Evolutionary conservation across 495 filamentous ascomycete species (phyloP).

Genomic region (Parachaetomium inaequale): DNA sequence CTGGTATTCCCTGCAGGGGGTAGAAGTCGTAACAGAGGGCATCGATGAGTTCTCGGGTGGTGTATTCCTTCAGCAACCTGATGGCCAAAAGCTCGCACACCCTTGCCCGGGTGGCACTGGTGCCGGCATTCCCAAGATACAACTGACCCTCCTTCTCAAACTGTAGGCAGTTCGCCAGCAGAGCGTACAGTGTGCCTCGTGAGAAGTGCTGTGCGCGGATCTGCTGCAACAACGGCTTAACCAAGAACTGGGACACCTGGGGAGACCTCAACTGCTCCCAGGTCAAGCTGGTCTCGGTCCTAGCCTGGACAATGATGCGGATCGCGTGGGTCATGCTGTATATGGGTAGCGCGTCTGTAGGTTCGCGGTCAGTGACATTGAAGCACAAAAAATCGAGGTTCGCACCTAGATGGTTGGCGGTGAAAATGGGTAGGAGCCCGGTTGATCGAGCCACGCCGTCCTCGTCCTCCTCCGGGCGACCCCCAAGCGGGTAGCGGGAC

Average conservation of each 20-base stretch:
- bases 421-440: constrained; percentile 79
- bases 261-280: constrained; percentile 95
- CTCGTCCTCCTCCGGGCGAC: constrained; percentile 48
- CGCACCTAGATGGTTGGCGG: constrained; percentile 72
- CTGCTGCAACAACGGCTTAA: constrained; percentile 86
- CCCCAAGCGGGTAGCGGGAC: constrained; percentile 11
- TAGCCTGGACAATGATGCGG: constrained; percentile 70
- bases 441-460: constrained; percentile 48
- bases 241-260: constrained; percentile 89
- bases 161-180: constrained; percentile 90
- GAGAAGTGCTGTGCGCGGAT: constrained; percentile 76
- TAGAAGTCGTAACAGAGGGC: constrained; percentile 91
- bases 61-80: constrained; percentile 83
- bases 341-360: constrained; percentile 61
- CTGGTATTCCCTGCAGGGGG: constrained; percentile 70
- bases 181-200: constrained; percentile 77
- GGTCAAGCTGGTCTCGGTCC: constrained; percentile 86
- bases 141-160: constrained; percentile 81
- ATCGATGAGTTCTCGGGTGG: constrained; percentile 82
- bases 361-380: constrained; percentile 14
- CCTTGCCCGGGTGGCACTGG: constrained; percentile 75
- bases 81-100: constrained; percentile 91
- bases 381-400: not conserved
- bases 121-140: constrained; percentile 77
- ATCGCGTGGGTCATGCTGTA: constrained; percentile 89